These are phyloP conservation scores for Paramecium caudatum DNA, from an alignment of 73 alveolate genomes.

Conservation along the genomic window DNA sequence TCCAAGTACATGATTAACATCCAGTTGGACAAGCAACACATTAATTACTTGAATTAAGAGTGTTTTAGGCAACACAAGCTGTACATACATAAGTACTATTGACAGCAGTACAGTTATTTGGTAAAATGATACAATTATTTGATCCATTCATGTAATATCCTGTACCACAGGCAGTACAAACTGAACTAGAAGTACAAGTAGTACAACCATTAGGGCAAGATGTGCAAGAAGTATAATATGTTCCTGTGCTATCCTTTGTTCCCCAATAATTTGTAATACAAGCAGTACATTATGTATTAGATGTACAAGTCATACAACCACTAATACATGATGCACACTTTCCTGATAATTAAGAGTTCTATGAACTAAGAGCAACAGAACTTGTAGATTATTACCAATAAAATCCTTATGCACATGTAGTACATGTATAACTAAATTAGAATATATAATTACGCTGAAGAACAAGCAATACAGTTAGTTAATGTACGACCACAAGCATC, in stretches of 20 bases:
- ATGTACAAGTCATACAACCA: neutral
- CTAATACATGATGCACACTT: neutral
- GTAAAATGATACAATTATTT: neutral
- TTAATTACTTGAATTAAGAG: neutral
- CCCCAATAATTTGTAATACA: no score
- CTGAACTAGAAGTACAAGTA: neutral
- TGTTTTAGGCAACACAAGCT: neutral
- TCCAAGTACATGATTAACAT: constrained; percentile 37
- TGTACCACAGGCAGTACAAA: neutral
- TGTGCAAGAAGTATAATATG: neutral
- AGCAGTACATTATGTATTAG: no score
- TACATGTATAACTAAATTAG: constrained; percentile 44
- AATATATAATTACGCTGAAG: constrained; percentile 37
- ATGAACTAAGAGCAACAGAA: neutral
- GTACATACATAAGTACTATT: neutral
- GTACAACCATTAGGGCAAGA: neutral
- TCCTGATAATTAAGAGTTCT: neutral
- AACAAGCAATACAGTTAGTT: constrained; percentile 9
- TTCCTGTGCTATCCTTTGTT: no score
- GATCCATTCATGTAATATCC: neutral
- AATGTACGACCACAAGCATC: neutral
- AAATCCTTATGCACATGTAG: constrained; percentile 36
- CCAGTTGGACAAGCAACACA: constrained; percentile 15
- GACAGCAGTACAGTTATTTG: neutral
- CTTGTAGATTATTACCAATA: constrained; percentile 32